Evolutionary conservation across 2,329 filamentous ascomycete genomes (phyloP).

Genomic region (Truncatella angustata): DNA sequence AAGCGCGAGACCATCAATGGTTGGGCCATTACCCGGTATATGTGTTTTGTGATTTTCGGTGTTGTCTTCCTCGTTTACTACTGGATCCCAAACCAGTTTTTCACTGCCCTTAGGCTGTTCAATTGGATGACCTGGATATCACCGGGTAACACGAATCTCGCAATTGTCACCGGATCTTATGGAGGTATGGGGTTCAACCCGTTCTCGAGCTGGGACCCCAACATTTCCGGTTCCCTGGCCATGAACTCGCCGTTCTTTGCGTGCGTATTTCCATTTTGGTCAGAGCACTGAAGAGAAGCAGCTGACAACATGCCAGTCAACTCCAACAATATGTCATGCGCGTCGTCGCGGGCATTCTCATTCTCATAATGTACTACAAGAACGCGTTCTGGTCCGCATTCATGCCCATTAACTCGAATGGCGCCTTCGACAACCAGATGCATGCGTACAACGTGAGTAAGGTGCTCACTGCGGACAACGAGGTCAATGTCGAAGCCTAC

Average conservation of each 20-base stretch:
- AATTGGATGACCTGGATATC: conserved; percentile 52
- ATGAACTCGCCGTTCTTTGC: conserved; percentile 23
- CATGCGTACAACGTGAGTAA: conserved; percentile 22
- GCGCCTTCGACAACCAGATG: conserved; percentile 2
- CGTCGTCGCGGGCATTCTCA: conserved; percentile 24
- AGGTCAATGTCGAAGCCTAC: conserved; percentile 34
- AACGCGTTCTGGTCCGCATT: conserved; percentile 12
- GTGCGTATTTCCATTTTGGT: conserved; percentile 19
- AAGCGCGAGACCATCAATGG: conserved; percentile 32
- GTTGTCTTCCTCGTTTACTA: conserved; percentile 45
- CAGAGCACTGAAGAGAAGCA: neutral
- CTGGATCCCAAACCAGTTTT: conserved; percentile 47
- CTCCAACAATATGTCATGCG: conserved; percentile 17
- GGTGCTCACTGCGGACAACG: conserved; percentile 23
- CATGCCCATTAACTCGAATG: conserved; percentile 29
- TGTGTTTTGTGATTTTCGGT: conserved; percentile 40
- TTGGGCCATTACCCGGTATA: conserved; percentile 39
- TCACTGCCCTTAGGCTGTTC: conserved; percentile 40
- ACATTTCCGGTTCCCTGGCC: conserved; percentile 27
- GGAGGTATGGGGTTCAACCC: conserved; percentile 28
- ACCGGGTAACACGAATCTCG: conserved; percentile 21
- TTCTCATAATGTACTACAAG: conserved; percentile 17
- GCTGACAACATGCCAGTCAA: conserved; percentile 26
- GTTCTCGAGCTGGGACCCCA: conserved; percentile 28
- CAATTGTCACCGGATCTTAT: conserved; percentile 17